Evolutionary conservation across 2,329 filamentous ascomycete species (phyloP).

Genomic region (Phaeophleospora eucalypticola): DNA sequence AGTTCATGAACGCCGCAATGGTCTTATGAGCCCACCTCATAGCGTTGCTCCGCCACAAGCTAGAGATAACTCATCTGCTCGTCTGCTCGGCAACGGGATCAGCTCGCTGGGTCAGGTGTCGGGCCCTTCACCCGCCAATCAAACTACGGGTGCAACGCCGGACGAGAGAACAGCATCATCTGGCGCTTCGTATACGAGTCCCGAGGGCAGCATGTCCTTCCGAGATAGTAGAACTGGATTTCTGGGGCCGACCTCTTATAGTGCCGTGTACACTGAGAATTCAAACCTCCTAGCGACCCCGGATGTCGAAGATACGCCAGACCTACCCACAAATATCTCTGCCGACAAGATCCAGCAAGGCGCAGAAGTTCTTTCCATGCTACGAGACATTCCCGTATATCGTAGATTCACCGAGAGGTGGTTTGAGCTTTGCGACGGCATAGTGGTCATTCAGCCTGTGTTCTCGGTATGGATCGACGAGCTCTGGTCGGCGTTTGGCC

Average conservation of each 20-base stretch:
- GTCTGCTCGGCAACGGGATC: conserved; percentile 1
- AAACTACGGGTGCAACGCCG: conserved; percentile 11
- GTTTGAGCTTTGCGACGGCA: conserved; percentile 34
- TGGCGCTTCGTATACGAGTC: conserved; percentile 15
- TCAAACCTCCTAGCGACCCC: conserved; percentile 22
- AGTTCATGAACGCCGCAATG: conserved; percentile 3
- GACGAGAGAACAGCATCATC: conserved; percentile 18
- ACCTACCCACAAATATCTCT: conserved; percentile 23
- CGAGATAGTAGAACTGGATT: conserved; percentile 31
- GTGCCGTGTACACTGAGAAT: conserved; percentile 33
- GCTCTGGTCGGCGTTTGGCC: conserved; percentile 33
- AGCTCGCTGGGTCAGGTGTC: conserved; percentile 4
- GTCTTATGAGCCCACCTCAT: conserved; percentile 18
- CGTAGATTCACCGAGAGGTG: conserved; percentile 28
- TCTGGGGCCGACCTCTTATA: conserved; percentile 32
- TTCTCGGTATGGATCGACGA: conserved; percentile 34
- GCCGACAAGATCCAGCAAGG: conserved; percentile 31
- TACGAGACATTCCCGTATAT: conserved; percentile 32
- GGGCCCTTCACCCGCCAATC: conserved; percentile 1
- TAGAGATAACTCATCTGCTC: conserved; percentile 10
- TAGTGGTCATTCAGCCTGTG: conserved; percentile 30
- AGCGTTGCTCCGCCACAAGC: conserved; percentile 14
- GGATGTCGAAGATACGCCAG: conserved; percentile 23
- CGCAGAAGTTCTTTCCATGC: conserved; percentile 30
- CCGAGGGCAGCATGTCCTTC: conserved; percentile 24